Conservation (phyloP, 805 yeast genomes). For the Priceomyces medius region DNA sequence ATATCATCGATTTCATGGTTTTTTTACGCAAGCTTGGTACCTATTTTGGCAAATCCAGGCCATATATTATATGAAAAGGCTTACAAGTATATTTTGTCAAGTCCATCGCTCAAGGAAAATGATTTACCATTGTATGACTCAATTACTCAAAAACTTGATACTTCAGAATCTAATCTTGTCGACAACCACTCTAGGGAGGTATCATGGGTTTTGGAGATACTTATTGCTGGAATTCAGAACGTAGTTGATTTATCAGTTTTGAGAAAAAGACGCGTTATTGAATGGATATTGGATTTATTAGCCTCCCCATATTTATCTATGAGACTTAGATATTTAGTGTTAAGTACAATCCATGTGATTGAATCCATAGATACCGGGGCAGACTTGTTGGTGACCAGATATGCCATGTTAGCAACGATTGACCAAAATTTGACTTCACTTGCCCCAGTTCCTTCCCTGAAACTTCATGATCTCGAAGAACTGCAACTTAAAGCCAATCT, state of each 20-base stretch:
- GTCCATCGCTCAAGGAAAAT: constrained; percentile 42
- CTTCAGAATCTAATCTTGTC: constrained; percentile 34
- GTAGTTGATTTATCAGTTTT: constrained; percentile 53
- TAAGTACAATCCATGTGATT: constrained; percentile 44
- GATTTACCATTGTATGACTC: constrained; percentile 48
- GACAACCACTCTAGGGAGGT: constrained; percentile 57
- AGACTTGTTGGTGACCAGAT: constrained; percentile 57
- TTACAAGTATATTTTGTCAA: constrained; percentile 61
- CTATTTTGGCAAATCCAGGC: constrained; percentile 64
- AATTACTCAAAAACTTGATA: constrained; percentile 29
- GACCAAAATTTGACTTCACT: constrained; percentile 24
- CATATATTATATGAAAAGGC: constrained; percentile 73
- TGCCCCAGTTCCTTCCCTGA: constrained; percentile 11
- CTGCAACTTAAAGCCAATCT: constrained; percentile 40
- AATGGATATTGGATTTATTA: constrained; percentile 59
- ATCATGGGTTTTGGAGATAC: constrained; percentile 59
- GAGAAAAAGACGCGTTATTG: constrained; percentile 57
- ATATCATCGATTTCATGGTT: constrained; percentile 53
- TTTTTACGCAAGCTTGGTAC: constrained; percentile 53
- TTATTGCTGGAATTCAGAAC: constrained; percentile 48
- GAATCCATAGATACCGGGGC: constrained; percentile 58
- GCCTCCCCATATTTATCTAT: constrained; percentile 48
- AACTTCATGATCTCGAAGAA: constrained; percentile 12
- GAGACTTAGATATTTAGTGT: constrained; percentile 39
- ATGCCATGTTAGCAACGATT: constrained; percentile 36